Evolutionary conservation across 768 basidiomycete genomes (phyloP), one percentile per base, ranked within the genome.

Genomic region (Chalciporus pseudorubinellus): DNA sequence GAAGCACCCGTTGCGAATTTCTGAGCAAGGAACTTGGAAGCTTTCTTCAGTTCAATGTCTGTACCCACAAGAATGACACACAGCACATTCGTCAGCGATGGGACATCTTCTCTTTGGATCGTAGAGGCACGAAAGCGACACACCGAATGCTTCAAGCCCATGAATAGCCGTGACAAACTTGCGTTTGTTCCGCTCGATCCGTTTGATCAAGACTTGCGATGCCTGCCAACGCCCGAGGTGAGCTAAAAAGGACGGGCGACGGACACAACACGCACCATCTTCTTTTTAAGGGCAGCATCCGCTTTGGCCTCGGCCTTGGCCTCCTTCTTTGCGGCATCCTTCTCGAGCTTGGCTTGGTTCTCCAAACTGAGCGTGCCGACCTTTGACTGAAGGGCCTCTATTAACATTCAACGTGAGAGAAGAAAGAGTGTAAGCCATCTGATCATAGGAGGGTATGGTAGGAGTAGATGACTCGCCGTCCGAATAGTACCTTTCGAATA

Each of bases 1-100:
- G 89, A 92, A 9, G 92, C 83, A 3, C 97, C 95, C 0, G 95
- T 95, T 3, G 97, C 95, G 61, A 98, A 98, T 67, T 88, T 92
- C 54, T 85, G 84, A 0, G 97, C 91, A 56, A 99, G 88, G 63
- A 92, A 82, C 72, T 98, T 99, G 29, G 95, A 82, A 1, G 91
- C 95, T 64, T 97, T 98, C 74, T 98, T 99, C 50, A 98, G 74
- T 66, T 98, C 97, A 61, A 98, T 77, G 53, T 74, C 80, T 82
- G 50, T 12, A 1, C 31, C 31, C 48, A 28, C 12, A 45, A 11
- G 5, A 31, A 31, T 31, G 3, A 3, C 31, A 11, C 22, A n/a
- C 39, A 22, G 6, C 1, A n/a, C 18, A 11, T 7, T n/a, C 12
- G 36, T 48, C 21, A 38, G 13, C 13, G 38, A 39, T 28, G 2